Evolutionary conservation across 768 basidiomycete species (phyloP).

Genomic region (Lentinula sp.): DNA sequence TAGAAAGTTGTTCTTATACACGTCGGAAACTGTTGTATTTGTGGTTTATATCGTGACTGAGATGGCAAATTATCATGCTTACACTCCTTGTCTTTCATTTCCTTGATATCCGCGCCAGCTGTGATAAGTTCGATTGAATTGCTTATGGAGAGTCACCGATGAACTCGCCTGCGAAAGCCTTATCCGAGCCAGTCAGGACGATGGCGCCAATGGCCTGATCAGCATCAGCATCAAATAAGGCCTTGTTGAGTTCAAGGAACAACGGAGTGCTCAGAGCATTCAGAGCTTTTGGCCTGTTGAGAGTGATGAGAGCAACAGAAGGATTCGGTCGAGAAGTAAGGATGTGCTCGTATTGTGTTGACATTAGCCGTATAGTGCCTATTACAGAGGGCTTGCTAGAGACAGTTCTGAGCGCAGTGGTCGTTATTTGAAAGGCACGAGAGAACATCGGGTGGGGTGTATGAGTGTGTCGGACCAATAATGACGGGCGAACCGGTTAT

Average conservation of each 20-base stretch:
- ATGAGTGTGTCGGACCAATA: neutral
- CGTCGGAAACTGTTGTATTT: conserved; percentile 61
- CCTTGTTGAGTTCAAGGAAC: conserved; percentile 76
- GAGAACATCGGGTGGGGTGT: neutral
- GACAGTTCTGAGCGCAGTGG: conserved; percentile 2
- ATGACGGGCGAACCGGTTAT: neutral
- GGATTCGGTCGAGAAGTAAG: conserved; percentile 63
- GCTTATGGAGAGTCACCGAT: neutral
- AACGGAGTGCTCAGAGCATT: conserved; percentile 84
- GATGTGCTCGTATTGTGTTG: conserved; percentile 58
- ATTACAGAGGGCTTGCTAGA: neutral
- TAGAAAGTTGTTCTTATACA: conserved; percentile 81
- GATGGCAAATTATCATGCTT: conserved; percentile 18
- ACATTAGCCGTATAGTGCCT: conserved; percentile 40
- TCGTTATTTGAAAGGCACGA: conserved; percentile 5
- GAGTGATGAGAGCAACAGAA: conserved; percentile 70
- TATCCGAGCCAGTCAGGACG: conserved; percentile 88
- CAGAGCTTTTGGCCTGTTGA: conserved; percentile 86
- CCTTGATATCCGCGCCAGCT: conserved; percentile 99
- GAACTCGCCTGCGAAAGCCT: conserved; percentile 83
- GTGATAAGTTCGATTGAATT: neutral
- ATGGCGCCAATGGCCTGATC: conserved; percentile 76
- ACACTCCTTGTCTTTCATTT: conserved; percentile 98
- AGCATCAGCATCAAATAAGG: conserved; percentile 60
- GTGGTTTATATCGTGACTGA: neutral